A percentile compares a stretch with the other conserved stretches of the same genome.
These are phyloP conservation scores for Moniliella sp. DNA, from an alignment of 1,284 basidiomycete genomes.

Conservation along the genomic window DNA sequence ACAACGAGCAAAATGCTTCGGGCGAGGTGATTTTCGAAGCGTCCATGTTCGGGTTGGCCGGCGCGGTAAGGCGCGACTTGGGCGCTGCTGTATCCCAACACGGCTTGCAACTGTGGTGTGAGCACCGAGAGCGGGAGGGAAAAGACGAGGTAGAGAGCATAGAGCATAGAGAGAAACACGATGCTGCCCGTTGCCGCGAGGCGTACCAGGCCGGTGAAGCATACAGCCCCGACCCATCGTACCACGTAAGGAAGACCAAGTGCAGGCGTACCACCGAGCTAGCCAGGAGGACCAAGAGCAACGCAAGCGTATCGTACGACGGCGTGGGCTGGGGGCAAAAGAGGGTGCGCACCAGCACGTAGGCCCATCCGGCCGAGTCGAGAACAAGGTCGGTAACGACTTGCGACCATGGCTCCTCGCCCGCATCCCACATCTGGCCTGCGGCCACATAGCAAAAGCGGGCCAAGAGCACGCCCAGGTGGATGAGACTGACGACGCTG, in stretches of 20 bases:
- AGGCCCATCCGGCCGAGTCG: background rate
- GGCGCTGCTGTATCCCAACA: background rate
- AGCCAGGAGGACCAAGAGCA: slow-evolving; percentile 1
- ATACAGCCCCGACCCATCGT: background rate
- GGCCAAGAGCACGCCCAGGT: background rate
- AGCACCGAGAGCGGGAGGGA: too few relatives aligned
- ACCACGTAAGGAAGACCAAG: background rate
- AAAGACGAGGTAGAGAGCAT: too few relatives aligned
- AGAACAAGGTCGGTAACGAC: background rate
- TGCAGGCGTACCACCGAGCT: background rate
- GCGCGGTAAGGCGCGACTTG: background rate
- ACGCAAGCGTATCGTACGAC: background rate
- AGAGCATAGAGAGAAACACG: too few relatives aligned
- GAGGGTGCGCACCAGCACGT: background rate
- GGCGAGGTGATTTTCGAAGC: background rate
- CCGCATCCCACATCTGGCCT: background rate
- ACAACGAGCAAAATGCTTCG: slow-evolving; percentile 43
- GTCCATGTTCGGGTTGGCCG: background rate
- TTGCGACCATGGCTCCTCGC: background rate
- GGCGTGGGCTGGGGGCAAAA: slow-evolving; percentile 1
- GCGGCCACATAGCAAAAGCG: background rate
- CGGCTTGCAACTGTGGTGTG: too few relatives aligned
- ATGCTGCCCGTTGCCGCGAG: too few relatives aligned
- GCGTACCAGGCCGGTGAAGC: too few relatives aligned
- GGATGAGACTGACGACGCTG: background rate